Conservation (phyloP, 306 rosid genomes). For the Parietaria judaica region DNA sequence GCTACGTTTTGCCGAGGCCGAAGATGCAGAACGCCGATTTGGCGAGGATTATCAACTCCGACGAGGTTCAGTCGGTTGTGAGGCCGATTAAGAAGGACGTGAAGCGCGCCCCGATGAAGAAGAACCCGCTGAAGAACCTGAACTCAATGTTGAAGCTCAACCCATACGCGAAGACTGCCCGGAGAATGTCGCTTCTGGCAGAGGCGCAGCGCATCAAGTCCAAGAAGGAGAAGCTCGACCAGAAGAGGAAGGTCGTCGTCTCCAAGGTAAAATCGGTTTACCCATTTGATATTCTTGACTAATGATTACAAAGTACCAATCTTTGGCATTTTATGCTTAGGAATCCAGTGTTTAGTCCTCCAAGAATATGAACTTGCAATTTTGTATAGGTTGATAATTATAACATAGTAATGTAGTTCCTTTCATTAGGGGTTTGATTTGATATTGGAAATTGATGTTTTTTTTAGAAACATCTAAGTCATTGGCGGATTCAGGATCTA, state of each 20-base stretch:
- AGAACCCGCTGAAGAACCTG: constrained; percentile 74
- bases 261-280: constrained; percentile 36
- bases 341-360: too few species aligned
- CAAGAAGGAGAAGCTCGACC: constrained; percentile 75
- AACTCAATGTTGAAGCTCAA: constrained; percentile 61
- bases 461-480: too few species aligned
- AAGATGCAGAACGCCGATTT: constrained; percentile 75
- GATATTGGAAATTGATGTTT: too few species aligned
- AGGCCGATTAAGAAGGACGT: constrained; percentile 58
- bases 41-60: constrained; percentile 78
- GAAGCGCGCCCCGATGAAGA: constrained; percentile 60
- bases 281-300: too few species aligned
- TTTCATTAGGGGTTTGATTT: too few species aligned
- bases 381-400: not conserved
- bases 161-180: constrained; percentile 77
- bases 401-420: too few species aligned
- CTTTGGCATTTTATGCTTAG: too few species aligned
- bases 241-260: constrained; percentile 47
- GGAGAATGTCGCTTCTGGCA: constrained; percentile 66
- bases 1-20: constrained; percentile 52
- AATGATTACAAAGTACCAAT: too few species aligned
- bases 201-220: constrained; percentile 71
- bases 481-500: too few species aligned
- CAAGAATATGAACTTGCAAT: not conserved
- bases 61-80: constrained; percentile 78